Evolutionary conservation across 179 eudicot species (phyloP).

Genomic region (Pouteria campechiana): DNA sequence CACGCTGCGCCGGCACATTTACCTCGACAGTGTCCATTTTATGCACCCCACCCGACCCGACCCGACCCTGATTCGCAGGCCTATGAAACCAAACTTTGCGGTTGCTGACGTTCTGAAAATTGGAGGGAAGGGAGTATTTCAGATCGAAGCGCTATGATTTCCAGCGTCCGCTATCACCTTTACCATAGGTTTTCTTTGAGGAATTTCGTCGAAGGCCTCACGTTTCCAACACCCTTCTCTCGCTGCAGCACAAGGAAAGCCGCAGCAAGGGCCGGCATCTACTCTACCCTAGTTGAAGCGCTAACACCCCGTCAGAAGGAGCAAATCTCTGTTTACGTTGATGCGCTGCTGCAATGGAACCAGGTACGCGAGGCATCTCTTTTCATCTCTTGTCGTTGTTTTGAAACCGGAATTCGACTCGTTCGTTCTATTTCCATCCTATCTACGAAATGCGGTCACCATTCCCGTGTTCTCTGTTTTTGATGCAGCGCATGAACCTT

Average conservation of each 20-base stretch:
- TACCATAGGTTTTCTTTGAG: conserved; percentile 41
- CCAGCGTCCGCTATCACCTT: too few relatives aligned
- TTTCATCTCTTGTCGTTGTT: not conserved
- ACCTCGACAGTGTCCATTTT: too few relatives aligned
- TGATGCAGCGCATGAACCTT: conserved; percentile 71
- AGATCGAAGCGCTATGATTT: too few relatives aligned
- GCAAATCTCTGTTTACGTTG: conserved; percentile 55
- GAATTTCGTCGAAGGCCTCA: conserved; percentile 81
- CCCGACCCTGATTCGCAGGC: too few relatives aligned
- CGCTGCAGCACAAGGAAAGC: conserved; percentile 7
- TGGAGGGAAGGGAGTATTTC: too few relatives aligned
- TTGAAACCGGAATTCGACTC: too few relatives aligned
- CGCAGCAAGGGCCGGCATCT: conserved; percentile 6
- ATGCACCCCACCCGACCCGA: too few relatives aligned
- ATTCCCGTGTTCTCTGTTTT: not conserved
- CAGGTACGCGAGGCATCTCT: conserved; percentile 28
- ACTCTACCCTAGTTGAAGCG: conserved; percentile 26
- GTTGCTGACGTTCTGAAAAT: too few relatives aligned
- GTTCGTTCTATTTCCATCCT: not conserved
- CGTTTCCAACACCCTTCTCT: conserved; percentile 9
- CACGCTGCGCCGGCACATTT: too few relatives aligned
- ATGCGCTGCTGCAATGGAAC: conserved; percentile 83
- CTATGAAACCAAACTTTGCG: too few relatives aligned
- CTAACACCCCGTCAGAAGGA: conserved; percentile 37
- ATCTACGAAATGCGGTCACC: not conserved